A percentile compares a stretch with the other conserved stretches of the same genome.
Conservation (phyloP, 371 early-diverging fungal species). For the Saksenaea oblongispora region DNA sequence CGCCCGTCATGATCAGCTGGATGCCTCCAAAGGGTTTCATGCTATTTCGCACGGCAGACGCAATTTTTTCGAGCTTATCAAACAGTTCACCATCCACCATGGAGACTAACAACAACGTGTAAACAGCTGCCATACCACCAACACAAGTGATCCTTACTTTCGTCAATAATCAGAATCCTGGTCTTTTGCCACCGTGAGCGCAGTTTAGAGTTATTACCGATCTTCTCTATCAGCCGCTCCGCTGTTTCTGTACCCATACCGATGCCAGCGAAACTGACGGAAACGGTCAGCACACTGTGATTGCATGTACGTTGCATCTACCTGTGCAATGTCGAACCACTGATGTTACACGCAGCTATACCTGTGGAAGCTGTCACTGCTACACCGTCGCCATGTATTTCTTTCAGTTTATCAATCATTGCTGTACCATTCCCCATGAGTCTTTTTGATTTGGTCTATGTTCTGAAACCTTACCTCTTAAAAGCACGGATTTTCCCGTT, state of each 20-base stretch:
- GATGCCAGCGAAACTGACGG: slow-evolving; percentile 71
- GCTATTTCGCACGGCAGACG: slow-evolving; percentile 52
- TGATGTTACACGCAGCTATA: slow-evolving; percentile 84
- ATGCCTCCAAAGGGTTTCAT: slow-evolving; percentile 85
- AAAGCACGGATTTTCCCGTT: slow-evolving; percentile 76
- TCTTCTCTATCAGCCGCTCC: slow-evolving; percentile 38
- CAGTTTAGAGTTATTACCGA: slow-evolving; percentile 28
- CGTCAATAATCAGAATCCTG: slow-evolving; percentile 85
- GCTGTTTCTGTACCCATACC: slow-evolving; percentile 62
- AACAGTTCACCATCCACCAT: slow-evolving; percentile 85
- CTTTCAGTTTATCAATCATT: slow-evolving; percentile 50
- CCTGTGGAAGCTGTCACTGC: slow-evolving; percentile 91
- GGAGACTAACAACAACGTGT: slow-evolving; percentile 58
- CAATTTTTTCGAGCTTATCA: slow-evolving; percentile 80
- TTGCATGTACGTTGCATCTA: slow-evolving; percentile 5
- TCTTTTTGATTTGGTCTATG: not conserved
- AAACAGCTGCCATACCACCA: not conserved
- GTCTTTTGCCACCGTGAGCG: slow-evolving; percentile 60
- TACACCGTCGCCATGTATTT: slow-evolving; percentile 36
- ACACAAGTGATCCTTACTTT: slow-evolving; percentile 54
- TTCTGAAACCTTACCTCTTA: slow-evolving; percentile 46
- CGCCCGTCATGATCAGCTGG: slow-evolving; percentile 84
- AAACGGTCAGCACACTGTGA: not conserved
- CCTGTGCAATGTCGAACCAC: slow-evolving; percentile 78
- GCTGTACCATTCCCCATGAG: slow-evolving; percentile 5